Percentiles rank a stretch among this genome's conserved stretches.
Conservation (phyloP, 2,329 filamentous ascomycete species). For the Aureobasidium lini region DNA sequence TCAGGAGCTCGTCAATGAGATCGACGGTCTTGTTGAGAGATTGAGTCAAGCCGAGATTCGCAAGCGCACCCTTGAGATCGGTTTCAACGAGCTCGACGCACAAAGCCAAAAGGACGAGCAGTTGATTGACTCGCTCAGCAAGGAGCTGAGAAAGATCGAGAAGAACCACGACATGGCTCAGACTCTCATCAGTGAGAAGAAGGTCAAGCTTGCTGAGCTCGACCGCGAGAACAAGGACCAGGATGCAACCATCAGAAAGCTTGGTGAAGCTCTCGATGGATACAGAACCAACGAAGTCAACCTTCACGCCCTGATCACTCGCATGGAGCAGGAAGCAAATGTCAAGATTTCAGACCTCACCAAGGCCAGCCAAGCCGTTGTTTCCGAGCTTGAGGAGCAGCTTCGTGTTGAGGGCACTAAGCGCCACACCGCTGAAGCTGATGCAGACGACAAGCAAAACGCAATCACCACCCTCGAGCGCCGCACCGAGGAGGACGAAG, state of each 20-base stretch:
- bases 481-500: constrained; percentile 30
- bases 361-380: constrained; percentile 29
- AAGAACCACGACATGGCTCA: constrained; percentile 25
- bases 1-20: constrained; percentile 31
- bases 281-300: constrained; percentile 34
- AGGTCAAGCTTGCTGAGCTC: constrained; percentile 19
- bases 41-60: constrained; percentile 30
- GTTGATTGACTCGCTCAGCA: constrained; percentile 29
- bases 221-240: constrained; percentile 27
- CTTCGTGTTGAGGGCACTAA: constrained; percentile 31
- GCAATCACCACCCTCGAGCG: constrained; percentile 34
- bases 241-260: constrained; percentile 28
- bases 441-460: constrained; percentile 31
- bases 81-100: constrained; percentile 30
- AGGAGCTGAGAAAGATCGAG: constrained; percentile 27
- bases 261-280: constrained; percentile 32
- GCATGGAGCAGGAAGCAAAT: constrained; percentile 34
- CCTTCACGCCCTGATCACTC: constrained; percentile 30
- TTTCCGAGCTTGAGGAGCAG: constrained; percentile 31
- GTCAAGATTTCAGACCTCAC: constrained; percentile 32
- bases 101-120: constrained; percentile 31
- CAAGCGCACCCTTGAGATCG: constrained; percentile 29
- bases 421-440: constrained; percentile 32
- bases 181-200: constrained; percentile 20
- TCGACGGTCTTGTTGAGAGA: constrained; percentile 29